phyloP scores from a whole-genome alignment of 2,329 filamentous ascomycete genomes.

The Grosmannia serpens region DNA sequence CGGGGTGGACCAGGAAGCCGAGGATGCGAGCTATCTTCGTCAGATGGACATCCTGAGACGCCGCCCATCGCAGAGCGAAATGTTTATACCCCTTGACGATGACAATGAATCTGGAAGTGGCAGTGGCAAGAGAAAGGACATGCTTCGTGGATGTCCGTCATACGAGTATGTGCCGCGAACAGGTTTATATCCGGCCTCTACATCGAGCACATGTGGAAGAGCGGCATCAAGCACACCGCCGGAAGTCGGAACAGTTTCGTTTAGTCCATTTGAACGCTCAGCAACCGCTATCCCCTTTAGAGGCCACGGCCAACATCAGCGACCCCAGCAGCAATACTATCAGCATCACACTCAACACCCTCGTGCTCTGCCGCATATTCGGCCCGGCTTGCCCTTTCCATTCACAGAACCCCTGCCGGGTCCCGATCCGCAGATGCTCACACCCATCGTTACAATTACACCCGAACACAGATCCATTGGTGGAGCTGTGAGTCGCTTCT shows the following conservation, averaged over 20 bases:
- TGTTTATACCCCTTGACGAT: background rate
- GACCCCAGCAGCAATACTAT: background rate
- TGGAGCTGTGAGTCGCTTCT: constrained; percentile 4
- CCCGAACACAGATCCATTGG: constrained; percentile 9
- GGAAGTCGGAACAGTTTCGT: background rate
- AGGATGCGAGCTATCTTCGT: background rate
- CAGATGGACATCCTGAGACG: background rate
- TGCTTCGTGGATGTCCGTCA: background rate
- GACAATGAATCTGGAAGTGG: background rate
- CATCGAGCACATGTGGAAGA: background rate
- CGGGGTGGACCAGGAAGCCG: background rate
- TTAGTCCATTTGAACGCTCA: background rate
- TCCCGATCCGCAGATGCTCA: constrained; percentile 8
- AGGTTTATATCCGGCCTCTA: background rate
- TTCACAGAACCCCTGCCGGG: background rate
- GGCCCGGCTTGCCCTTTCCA: background rate
- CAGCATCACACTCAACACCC: background rate
- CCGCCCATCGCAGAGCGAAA: background rate
- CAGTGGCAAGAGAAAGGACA: background rate
- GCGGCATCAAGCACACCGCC: background rate
- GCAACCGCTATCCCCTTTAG: constrained; percentile 4
- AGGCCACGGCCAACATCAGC: background rate
- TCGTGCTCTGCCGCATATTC: background rate
- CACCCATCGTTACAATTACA: constrained; percentile 11
- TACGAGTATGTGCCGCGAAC: background rate